Percentiles rank a stretch among this genome's conserved stretches.
These are phyloP conservation scores for Fusarium aywerte DNA, from an alignment of 2,329 filamentous ascomycete species.

Conservation along the genomic window DNA sequence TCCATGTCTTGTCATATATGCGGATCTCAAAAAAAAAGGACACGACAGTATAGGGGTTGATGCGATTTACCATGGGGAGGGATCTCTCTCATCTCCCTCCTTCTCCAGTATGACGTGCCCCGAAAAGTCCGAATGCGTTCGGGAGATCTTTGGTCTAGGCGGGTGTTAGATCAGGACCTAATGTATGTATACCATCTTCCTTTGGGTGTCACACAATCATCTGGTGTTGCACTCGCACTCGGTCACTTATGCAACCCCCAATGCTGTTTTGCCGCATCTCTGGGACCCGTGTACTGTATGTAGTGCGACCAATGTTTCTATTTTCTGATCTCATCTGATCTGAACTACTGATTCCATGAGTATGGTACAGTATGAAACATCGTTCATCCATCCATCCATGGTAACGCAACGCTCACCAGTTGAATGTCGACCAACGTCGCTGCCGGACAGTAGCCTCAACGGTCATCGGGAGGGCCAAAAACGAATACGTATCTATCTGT, in stretches of 20 bases:
- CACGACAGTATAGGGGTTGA: conserved; percentile 8
- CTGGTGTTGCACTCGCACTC: not conserved
- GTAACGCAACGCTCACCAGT: conserved; percentile 13
- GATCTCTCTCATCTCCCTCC: conserved; percentile 17
- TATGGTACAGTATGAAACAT: conserved; percentile 1
- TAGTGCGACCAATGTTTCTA: conserved; percentile 14
- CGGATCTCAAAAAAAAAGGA: conserved; percentile 7
- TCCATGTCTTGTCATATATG: conserved; percentile 28
- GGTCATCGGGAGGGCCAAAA: conserved; percentile 12
- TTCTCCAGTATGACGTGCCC: conserved; percentile 31
- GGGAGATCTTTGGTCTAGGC: conserved; percentile 6
- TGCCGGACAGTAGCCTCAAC: conserved; percentile 21
- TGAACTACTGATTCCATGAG: conserved; percentile 12
- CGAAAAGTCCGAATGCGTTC: conserved; percentile 24
- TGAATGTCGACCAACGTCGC: conserved; percentile 8
- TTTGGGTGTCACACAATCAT: not conserved
- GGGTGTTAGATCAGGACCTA: not conserved
- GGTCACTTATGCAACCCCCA: conserved; percentile 5
- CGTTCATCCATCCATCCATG: not conserved
- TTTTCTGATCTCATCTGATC: conserved; percentile 12
- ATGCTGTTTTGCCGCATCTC: conserved; percentile 20
- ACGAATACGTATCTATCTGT: not conserved
- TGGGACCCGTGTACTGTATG: not conserved
- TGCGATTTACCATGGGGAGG: conserved; percentile 13
- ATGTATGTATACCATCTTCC: not conserved